Evolutionary conservation across 208 protist species (phyloP), one percentile per base, ranked within the genome.

Genomic region (Crithidia sp.): DNA sequence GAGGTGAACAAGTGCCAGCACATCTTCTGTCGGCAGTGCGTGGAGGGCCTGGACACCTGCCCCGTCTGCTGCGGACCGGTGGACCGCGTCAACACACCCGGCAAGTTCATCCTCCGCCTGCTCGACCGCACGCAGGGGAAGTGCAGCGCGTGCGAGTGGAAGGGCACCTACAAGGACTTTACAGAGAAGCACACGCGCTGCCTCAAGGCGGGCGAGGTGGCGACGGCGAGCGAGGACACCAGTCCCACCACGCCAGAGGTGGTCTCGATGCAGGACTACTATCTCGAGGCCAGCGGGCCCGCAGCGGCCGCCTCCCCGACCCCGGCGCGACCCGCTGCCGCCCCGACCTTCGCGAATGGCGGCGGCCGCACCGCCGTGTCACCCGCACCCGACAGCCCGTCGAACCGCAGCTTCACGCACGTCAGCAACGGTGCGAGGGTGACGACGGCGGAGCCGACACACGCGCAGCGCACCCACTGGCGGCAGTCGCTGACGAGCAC

Each of bases 131-230:
- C 67, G 36, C 66, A 63, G 28, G 80, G 85, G n/a, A 63, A 65
- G n/a, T 90, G 88, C n/a, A 86, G 79, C 47, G 56, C 67, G 9
- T 92, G 88, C 50, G 39, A 62, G 43, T 92, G 88, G 88, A 83
- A 70, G 12, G 88, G 88, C 53, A 83, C 73, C 5, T 83, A 85
- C 73, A 76, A 82, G 40, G 78, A 90, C 4, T 90, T 87, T 53
- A 79, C 77, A 12, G 66, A 80, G 19, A 77, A 77, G 8, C 87
- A 92, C 77, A 47, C 19, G 9, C 60, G 40, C 19, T 92, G 84
- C 59, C 69, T 70, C 4, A 57, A 56, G 50, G 75, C 66, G 7
- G 74, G 63, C 16, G 72, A 82, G 54, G 45, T 14, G 17, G 37
- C 14, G 28, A 41, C 36, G 10, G 64, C 5, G 41, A 37, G 39